Evolutionary conservation across 371 early-diverging fungal species (phyloP), one percentile per base, ranked within the genome.

Genomic region (Syncephalastrum racemosum): DNA sequence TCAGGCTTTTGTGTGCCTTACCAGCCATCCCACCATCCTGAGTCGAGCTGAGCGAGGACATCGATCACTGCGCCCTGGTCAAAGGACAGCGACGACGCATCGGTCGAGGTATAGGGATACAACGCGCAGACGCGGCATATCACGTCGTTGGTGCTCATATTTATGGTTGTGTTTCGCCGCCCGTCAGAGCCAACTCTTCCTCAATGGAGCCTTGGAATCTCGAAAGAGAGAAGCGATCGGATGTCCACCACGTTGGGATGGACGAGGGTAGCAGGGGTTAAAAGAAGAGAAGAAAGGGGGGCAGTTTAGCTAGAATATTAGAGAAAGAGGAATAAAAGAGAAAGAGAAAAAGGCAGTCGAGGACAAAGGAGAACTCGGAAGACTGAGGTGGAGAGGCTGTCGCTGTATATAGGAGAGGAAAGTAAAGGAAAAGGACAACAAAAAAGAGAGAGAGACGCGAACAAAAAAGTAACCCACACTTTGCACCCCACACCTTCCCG

Each of bases 11-110:
- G 41, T 18, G 14, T 55, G 23, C 27, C 56, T 75, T 75, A 78
- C 79, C 75, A 70, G 39, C 91, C 92, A 64, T 93, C 90, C 96
- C 96, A 95, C 96, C 96, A 95, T 7, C 96, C 96, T 2, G 91
- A 86, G 55, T 90, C 87, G 50, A 92, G 85, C 58, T 89, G 84
- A 4, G 86, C 81, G 27, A 90, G 75, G 1, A 95, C 95, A 59
- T 90, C 84, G 64, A 95, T 88, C 46, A 91, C 69, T 56, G 90
- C 93, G 56, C 89, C 90, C 59, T 86, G 73, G 31, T 80, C 68
- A 59, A 95, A 93, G 12, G 90, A 81, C 56, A 95, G 77, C 16
- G 88, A 84, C 18, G 90, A 77, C 50, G 80, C 68, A 53, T 84
- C 93, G 19, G 82, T 79, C 22, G 91, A 83, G 48, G 80, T 68